Evolutionary conservation across 129 eudicot species (phyloP).

Genomic region (Centaurea solstitialis): DNA sequence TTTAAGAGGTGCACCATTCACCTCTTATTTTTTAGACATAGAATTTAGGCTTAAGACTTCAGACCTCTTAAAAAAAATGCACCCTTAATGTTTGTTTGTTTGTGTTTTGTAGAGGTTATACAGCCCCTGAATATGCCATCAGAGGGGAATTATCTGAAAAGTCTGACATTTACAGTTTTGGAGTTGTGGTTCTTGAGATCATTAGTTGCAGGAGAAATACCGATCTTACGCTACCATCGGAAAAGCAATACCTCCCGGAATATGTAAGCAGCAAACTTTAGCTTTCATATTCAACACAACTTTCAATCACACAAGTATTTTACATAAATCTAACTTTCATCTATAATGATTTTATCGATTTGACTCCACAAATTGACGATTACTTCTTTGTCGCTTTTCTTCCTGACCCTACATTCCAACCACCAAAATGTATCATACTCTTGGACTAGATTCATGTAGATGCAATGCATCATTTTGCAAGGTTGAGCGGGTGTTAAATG

Average conservation of each 20-base stretch:
- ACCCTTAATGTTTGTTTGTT: neutral
- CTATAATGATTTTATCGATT: neutral
- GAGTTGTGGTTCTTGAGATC: constrained; percentile 74
- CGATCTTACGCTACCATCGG: constrained; percentile 62
- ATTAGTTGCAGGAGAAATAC: constrained; percentile 68
- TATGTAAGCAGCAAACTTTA: constrained; percentile 42
- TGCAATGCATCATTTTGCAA: constrained; percentile 2
- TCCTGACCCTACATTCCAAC: neutral
- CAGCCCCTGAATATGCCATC: constrained; percentile 82
- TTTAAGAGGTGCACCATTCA: too few species aligned
- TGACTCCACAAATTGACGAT: neutral
- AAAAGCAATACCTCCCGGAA: constrained; percentile 80
- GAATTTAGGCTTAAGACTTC: too few species aligned
- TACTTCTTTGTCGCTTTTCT: neutral
- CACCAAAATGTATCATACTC: constrained; percentile 3
- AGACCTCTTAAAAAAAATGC: too few species aligned
- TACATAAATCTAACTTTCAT: neutral
- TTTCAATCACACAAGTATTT: neutral
- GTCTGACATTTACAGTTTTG: constrained; percentile 77
- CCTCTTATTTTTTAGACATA: too few species aligned
- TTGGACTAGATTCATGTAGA: constrained; percentile 6
- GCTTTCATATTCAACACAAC: neutral
- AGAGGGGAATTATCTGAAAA: constrained; percentile 78
- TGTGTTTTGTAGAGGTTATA: constrained; percentile 61
- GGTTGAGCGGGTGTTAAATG: neutral